Conservation (phyloP, 2,329 filamentous ascomycete species). For the Sordariomycetes sp. region DNA sequence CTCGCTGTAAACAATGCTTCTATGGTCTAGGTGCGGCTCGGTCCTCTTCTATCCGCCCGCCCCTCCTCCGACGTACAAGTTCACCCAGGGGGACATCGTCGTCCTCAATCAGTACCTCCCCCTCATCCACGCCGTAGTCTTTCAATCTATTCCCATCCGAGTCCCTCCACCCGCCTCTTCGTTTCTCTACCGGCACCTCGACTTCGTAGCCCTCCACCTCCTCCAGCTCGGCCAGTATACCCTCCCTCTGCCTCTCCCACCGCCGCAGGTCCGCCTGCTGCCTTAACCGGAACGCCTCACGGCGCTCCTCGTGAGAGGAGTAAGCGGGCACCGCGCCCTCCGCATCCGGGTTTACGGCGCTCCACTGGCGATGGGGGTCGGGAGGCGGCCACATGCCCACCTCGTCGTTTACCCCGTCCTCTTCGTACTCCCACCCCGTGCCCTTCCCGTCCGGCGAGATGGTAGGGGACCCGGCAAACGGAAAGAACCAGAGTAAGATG, state of each 20-base stretch:
- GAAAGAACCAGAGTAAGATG: slow-evolving; percentile 54
- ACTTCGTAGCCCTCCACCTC: slow-evolving; percentile 41
- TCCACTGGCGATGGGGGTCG: slow-evolving; percentile 42
- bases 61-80: slow-evolving; percentile 43
- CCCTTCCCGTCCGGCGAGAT: slow-evolving; percentile 24
- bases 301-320: slow-evolving; percentile 26
- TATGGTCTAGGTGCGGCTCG: neutral
- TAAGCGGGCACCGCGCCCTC: slow-evolving; percentile 15
- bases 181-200: slow-evolving; percentile 20
- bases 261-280: slow-evolving; percentile 33
- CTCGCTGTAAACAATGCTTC: neutral
- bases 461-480: slow-evolving; percentile 40
- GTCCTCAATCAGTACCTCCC: slow-evolving; percentile 16
- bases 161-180: slow-evolving; percentile 28
- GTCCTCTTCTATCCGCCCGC: slow-evolving; percentile 7
- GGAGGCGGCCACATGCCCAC: slow-evolving; percentile 48
- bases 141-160: slow-evolving; percentile 59
- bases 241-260: slow-evolving; percentile 29
- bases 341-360: neutral
- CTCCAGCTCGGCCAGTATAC: slow-evolving; percentile 22
- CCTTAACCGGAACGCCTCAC: slow-evolving; percentile 33
- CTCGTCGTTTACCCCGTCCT: slow-evolving; percentile 63
- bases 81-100: slow-evolving; percentile 59
- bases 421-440: slow-evolving; percentile 49
- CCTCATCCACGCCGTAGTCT: slow-evolving; percentile 69